These are phyloP conservation scores for Neoconidiobolus thromboides DNA, from an alignment of 371 early-diverging fungal species.

Conservation along the genomic window DNA sequence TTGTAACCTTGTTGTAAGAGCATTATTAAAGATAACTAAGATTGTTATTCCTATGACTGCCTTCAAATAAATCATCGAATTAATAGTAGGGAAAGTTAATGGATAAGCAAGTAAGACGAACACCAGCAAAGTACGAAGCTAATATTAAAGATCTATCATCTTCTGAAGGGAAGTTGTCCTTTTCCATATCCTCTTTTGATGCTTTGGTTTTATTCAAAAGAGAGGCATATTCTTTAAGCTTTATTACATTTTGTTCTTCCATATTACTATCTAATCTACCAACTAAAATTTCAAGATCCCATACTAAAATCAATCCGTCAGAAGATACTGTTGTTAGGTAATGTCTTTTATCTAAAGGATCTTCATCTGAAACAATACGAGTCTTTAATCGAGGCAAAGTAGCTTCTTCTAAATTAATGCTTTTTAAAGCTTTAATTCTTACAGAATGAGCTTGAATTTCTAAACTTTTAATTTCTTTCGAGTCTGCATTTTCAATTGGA, in stretches of 20 bases:
- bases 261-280: too few relatives aligned
- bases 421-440: neutral
- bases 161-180: too few relatives aligned
- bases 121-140: neutral
- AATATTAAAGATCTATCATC: neutral
- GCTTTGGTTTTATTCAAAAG: too few relatives aligned
- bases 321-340: neutral
- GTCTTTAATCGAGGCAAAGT: neutral
- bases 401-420: neutral
- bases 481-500: neutral
- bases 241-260: too few relatives aligned
- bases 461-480: neutral
- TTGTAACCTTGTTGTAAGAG: too few relatives aligned
- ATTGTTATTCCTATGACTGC: too few relatives aligned
- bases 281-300: neutral
- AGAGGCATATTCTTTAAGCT: too few relatives aligned
- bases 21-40: too few relatives aligned
- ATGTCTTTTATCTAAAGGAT: neutral
- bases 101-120: neutral
- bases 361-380: too few relatives aligned
- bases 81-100: neutral
- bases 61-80: too few relatives aligned
- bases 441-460: neutral
- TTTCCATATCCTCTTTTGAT: too few relatives aligned
- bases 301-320: constrained; percentile 2